Evolutionary conservation across 192 early-diverging fungal species (phyloP).

Genomic region (Nowakowskiella sp.): DNA sequence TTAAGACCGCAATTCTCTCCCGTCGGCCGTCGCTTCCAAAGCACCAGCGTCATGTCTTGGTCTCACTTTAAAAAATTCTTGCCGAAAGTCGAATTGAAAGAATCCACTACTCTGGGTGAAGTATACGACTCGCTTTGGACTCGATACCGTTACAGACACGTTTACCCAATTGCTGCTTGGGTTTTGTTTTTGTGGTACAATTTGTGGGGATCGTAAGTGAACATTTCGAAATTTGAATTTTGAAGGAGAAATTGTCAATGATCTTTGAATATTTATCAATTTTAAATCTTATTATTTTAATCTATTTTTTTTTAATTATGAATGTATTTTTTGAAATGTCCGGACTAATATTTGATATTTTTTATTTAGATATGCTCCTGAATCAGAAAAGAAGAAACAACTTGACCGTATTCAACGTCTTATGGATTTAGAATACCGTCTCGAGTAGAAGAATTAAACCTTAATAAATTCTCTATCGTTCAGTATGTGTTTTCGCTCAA

Average conservation of each 20-base stretch:
- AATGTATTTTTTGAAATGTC: background rate
- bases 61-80: slow-evolving; percentile 30
- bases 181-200: slow-evolving; percentile 34
- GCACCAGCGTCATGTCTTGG: slow-evolving; percentile 24
- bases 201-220: slow-evolving; percentile 43
- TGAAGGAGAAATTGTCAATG: too few relatives aligned
- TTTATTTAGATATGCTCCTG: slow-evolving; percentile 22
- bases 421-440: slow-evolving; percentile 35
- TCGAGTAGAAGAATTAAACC: slow-evolving; percentile 23
- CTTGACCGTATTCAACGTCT: slow-evolving; percentile 26
- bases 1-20: too few relatives aligned
- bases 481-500: too few relatives aligned
- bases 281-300: background rate
- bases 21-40: slow-evolving; percentile 13
- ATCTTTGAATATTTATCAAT: background rate
- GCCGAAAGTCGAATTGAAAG: slow-evolving; percentile 23
- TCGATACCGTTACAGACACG: slow-evolving; percentile 36
- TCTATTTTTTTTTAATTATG: background rate
- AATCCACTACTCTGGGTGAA: slow-evolving; percentile 38
- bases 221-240: background rate
- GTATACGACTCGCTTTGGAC: slow-evolving; percentile 33
- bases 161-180: slow-evolving; percentile 38
- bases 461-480: too few relatives aligned
- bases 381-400: slow-evolving; percentile 33
- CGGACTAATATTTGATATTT: slow-evolving; percentile 1